Conservation (phyloP, 2,329 filamentous ascomycete genomes). For the Hymenoscyphus infarciens region DNA sequence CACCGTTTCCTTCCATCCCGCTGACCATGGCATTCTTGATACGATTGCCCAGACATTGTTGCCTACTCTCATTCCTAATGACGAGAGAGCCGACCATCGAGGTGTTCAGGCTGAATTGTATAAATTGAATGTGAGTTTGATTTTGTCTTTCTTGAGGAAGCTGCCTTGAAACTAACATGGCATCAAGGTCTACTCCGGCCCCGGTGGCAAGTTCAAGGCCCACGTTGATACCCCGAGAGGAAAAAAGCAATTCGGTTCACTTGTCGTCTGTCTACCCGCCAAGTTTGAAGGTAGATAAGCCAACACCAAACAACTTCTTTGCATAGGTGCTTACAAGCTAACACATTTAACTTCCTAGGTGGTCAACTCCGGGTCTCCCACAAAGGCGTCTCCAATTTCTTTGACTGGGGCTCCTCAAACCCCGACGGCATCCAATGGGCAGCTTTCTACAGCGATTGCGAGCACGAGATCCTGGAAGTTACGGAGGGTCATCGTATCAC, state of each 20-base stretch:
- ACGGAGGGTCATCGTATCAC: constrained; percentile 50
- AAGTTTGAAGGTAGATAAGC: no score
- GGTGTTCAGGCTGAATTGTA: constrained; percentile 14
- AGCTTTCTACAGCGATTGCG: constrained; percentile 51
- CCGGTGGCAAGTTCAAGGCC: constrained; percentile 48
- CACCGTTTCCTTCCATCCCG: constrained; percentile 47
- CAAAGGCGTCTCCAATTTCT: constrained; percentile 2
- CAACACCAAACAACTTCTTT: no score
- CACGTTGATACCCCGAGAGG: constrained; percentile 53
- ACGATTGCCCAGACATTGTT: constrained; percentile 6
- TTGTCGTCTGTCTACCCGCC: constrained; percentile 50
- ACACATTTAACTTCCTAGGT: not conserved
- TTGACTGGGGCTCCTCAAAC: constrained; percentile 8
- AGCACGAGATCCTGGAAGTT: constrained; percentile 50
- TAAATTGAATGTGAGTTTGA: constrained; percentile 18
- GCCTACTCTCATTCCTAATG: no score
- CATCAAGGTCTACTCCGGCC: constrained; percentile 48
- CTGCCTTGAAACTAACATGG: no score
- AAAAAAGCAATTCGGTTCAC: constrained; percentile 46
- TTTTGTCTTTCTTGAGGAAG: no score
- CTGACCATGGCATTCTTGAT: constrained; percentile 31
- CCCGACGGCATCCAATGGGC: constrained; percentile 41
- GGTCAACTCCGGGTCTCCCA: constrained; percentile 11
- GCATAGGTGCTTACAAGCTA: no score
- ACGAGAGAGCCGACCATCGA: constrained; percentile 8